A percentile compares a stretch with the other conserved stretches of the same genome.
phyloP scores from a whole-genome alignment of 257 asterid genomes.

The Solanum clarkiae region DNA sequence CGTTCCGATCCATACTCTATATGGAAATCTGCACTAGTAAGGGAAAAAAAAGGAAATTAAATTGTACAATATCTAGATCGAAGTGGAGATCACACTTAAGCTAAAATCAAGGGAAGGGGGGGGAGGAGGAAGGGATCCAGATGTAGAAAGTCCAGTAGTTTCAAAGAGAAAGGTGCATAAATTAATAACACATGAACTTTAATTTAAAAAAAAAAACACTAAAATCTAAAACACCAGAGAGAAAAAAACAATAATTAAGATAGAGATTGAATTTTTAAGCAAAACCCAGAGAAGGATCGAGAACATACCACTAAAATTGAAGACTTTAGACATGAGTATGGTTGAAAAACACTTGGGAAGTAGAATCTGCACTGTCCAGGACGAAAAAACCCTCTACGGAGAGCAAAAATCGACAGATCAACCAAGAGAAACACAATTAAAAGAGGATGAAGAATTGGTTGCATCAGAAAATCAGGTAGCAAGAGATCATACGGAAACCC shows the following conservation, averaged over 20 bases:
- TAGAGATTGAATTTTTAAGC: background rate
- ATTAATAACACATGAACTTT: background rate
- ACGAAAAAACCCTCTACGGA: constrained; percentile 44
- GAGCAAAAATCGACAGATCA: constrained; percentile 40
- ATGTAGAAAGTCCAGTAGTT: background rate
- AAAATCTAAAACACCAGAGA: background rate
- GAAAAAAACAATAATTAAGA: background rate
- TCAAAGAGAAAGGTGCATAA: background rate
- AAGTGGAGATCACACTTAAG: background rate
- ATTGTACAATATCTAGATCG: background rate
- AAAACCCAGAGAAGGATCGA: constrained; percentile 12
- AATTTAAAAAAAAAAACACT: background rate
- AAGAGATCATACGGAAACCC: constrained; percentile 36
- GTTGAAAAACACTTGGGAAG: constrained; percentile 12
- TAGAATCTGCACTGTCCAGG: constrained; percentile 23
- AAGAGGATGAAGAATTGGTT: constrained; percentile 20
- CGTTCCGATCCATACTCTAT: background rate
- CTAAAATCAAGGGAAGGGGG: background rate
- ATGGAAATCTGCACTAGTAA: background rate
- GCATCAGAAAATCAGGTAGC: constrained; percentile 45
- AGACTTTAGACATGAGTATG: constrained; percentile 58
- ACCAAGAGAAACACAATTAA: constrained; percentile 21
- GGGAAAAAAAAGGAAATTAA: background rate
- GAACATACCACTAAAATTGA: constrained; percentile 64
- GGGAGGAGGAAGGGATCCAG: background rate